A percentile compares a stretch with the other conserved stretches of the same genome.
phyloP scores from a whole-genome alignment of 495 filamentous ascomycete species.

The Penicillium maclennaniae region DNA sequence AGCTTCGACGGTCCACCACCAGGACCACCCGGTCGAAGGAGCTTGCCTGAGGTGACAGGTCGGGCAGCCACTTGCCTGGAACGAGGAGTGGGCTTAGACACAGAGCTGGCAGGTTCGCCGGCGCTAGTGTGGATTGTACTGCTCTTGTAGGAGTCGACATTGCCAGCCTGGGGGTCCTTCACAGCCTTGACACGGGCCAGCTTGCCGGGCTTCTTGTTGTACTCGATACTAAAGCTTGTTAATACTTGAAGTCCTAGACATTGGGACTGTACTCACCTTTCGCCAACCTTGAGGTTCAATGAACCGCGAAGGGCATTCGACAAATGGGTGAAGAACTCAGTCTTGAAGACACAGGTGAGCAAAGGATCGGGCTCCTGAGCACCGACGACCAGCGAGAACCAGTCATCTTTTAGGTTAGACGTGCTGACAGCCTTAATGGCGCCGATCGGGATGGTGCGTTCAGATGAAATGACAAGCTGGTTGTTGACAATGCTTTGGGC shows the following conservation, averaged over 20 bases:
- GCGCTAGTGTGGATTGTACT: slow-evolving; percentile 79
- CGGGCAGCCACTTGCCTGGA: slow-evolving; percentile 77
- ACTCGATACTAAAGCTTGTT: slow-evolving; percentile 66
- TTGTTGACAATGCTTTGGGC: slow-evolving; percentile 78
- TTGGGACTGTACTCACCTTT: slow-evolving; percentile 24
- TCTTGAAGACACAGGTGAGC: slow-evolving; percentile 91
- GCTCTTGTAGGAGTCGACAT: slow-evolving; percentile 89
- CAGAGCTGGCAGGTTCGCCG: slow-evolving; percentile 79
- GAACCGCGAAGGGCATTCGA: slow-evolving; percentile 68
- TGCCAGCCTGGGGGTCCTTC: slow-evolving; percentile 71
- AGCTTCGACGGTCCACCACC: slow-evolving; percentile 73
- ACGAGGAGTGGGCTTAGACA: slow-evolving; percentile 80
- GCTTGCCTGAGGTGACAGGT: slow-evolving; percentile 83
- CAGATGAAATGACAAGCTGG: slow-evolving; percentile 72
- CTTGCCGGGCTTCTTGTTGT: slow-evolving; percentile 98
- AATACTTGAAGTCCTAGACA: slow-evolving; percentile 8
- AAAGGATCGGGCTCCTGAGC: slow-evolving; percentile 91
- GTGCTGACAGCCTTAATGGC: slow-evolving; percentile 80
- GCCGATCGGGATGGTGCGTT: slow-evolving; percentile 76
- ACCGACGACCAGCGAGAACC: slow-evolving; percentile 89
- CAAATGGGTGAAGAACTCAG: slow-evolving; percentile 93
- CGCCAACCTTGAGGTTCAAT: slow-evolving; percentile 75
- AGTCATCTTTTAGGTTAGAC: slow-evolving; percentile 84
- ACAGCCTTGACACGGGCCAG: slow-evolving; percentile 78
- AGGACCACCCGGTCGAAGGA: slow-evolving; percentile 86